Conservation (phyloP, 177 flowering plant species). For the Vitis hybrid region DNA sequence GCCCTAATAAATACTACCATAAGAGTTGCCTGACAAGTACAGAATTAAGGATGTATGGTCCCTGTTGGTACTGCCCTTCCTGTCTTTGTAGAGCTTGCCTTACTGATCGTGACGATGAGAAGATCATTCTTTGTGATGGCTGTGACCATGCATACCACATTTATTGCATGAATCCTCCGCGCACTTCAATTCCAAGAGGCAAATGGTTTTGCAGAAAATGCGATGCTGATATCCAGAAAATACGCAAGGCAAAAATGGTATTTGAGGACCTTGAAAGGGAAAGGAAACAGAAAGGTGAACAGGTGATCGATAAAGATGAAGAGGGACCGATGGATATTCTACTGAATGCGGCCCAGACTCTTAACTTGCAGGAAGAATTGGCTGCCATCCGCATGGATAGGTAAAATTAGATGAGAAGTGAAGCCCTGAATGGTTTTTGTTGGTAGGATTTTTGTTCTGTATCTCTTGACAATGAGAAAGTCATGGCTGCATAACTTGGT, state of each 20-base stretch:
- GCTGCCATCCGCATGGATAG: conserved; percentile 10
- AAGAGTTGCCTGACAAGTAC: conserved; percentile 53
- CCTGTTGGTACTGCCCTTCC: conserved; percentile 89
- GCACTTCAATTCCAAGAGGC: conserved; percentile 53
- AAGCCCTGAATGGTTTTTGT: background rate
- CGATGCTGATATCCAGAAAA: conserved; percentile 32
- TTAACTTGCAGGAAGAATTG: conserved; percentile 47
- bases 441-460: background rate
- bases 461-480: background rate
- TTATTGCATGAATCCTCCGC: conserved; percentile 79
- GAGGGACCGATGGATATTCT: conserved; percentile 59
- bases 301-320: conserved; percentile 5
- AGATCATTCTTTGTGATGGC: conserved; percentile 76
- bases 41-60: conserved; percentile 45
- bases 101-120: conserved; percentile 66
- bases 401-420: conserved; percentile 1
- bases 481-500: conserved; percentile 2
- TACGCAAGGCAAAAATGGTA: conserved; percentile 34
- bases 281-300: conserved; percentile 19
- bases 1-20: conserved; percentile 62
- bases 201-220: conserved; percentile 79
- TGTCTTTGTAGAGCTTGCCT: conserved; percentile 86
- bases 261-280: conserved; percentile 29
- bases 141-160: conserved; percentile 91
- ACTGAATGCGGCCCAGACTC: conserved; percentile 66